Evolutionary conservation across 2,329 filamentous ascomycete genomes (phyloP), one percentile per base, ranked within the genome.

Genomic region (Aureobasidium sp.): DNA sequence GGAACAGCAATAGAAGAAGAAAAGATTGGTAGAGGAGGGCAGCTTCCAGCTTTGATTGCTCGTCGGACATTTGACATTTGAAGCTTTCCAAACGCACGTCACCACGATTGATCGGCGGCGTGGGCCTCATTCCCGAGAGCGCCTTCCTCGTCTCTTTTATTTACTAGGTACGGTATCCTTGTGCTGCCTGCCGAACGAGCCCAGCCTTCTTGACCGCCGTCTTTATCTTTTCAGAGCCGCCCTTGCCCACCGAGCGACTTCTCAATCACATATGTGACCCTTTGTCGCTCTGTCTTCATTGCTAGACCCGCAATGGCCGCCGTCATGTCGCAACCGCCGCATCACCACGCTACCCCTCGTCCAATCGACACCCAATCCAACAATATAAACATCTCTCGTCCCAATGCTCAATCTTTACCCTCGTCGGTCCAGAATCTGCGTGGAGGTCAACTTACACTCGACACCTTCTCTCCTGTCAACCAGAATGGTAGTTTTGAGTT

Each of bases 401-500:
- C 57, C 39, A 67, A 66, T 10, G 55, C 57, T n/a, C 65, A 66
- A 24, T 61, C 48, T 29, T 41, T 65, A 47, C 62, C 61, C 46
- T 51, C 10, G 13, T 62, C 60, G 10, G 24, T 62, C 6, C 39
- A 43, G 13, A 55, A 41, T n/a, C 59, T 66, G 47, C 61, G 61
- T 26, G 51, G 62, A 27, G 76, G 76, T 61, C 80, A 83, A 67
- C 74, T 84, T 29, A 79, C 78, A 29, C 72, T 87, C 47, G 85
- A 89, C 66, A 81, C 86, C 17, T 86, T 91, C 71, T 94, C 90
- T 34, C 90, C 92, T 5, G 91, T 97, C 66, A 96, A 93, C 72
- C 88, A 96, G 75, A 92, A 96, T 75, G 94, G 94, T 65, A 94
- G 91, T 75, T 99, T 96, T 74, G 92, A 94, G 71, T 96, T 95